These are phyloP conservation scores for Pugionium dolabratum DNA, from an alignment of 345 rosid genomes.

Conservation along the genomic window DNA sequence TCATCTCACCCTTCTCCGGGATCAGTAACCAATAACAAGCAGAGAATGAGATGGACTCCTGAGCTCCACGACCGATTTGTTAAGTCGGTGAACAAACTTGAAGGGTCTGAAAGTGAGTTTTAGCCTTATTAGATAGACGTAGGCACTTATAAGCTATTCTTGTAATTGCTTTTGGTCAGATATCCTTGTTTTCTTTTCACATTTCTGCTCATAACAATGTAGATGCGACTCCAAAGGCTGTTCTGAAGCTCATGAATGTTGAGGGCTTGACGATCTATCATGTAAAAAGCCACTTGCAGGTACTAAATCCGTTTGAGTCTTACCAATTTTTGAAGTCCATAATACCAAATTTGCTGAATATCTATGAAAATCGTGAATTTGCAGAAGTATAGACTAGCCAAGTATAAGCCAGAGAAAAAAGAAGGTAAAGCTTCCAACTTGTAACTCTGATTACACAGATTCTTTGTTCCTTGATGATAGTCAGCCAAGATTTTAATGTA, in stretches of 20 bases:
- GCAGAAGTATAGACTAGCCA: constrained; percentile 95
- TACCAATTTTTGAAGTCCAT: constrained; percentile 4
- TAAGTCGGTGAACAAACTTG: constrained; percentile 73
- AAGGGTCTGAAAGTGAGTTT: constrained; percentile 88
- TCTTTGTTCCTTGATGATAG: constrained; percentile 13
- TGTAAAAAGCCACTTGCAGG: constrained; percentile 97
- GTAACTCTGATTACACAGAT: background rate
- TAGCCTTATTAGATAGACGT: background rate
- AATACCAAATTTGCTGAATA: constrained; percentile 18
- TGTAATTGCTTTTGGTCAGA: constrained; percentile 8
- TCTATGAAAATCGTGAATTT: constrained; percentile 28
- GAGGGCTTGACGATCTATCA: constrained; percentile 91
- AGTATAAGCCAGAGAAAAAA: constrained; percentile 81
- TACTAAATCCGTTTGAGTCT: constrained; percentile 27
- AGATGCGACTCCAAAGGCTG: constrained; percentile 96
- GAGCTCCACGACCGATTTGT: constrained; percentile 77
- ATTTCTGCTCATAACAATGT: constrained; percentile 30
- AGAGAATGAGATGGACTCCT: constrained; percentile 96
- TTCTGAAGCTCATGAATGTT: constrained; percentile 84
- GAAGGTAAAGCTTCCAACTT: constrained; percentile 59
- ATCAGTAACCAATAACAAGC: constrained; percentile 54
- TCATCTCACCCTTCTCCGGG: constrained; percentile 51
- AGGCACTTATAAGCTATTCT: background rate
- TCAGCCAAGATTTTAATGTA: background rate
- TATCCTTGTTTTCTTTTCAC: constrained; percentile 9